phyloP scores from a whole-genome alignment of 305 asterid genomes.

The Fraxinus angustifolia region DNA sequence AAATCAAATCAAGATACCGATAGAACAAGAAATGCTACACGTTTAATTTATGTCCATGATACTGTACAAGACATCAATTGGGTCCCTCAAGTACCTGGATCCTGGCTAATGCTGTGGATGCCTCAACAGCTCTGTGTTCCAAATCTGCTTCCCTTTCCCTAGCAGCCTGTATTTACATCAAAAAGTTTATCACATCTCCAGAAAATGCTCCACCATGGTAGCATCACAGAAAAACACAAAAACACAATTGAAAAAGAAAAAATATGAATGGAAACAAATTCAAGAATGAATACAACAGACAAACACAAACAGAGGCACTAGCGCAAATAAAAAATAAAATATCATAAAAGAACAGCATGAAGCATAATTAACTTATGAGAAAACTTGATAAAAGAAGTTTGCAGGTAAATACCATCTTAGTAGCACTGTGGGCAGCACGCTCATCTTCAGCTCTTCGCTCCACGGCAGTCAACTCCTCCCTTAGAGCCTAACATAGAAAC shows the following conservation, averaged over 20 bases:
- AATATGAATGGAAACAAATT: neutral
- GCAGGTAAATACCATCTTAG: conserved; percentile 61
- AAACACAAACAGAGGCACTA: conserved; percentile 1
- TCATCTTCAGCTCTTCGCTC: conserved; percentile 99
- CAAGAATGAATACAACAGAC: neutral
- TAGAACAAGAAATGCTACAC: neutral
- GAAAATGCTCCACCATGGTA: conserved; percentile 1
- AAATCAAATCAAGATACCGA: conserved; percentile 13
- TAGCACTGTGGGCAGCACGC: conserved; percentile 84
- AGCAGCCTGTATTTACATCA: conserved; percentile 56
- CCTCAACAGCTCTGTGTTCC: conserved; percentile 93
- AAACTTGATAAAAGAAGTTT: conserved; percentile 6
- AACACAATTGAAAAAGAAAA: neutral
- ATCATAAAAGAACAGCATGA: neutral
- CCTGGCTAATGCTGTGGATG: conserved; percentile 89
- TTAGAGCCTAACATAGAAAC: conserved; percentile 61
- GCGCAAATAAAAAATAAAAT: neutral
- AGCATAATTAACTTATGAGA: neutral
- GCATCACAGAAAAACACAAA: neutral
- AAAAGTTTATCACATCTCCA: conserved; percentile 26
- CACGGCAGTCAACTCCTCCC: conserved; percentile 83
- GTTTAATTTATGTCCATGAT: neutral
- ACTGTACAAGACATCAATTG: conserved; percentile 1
- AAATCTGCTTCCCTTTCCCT: conserved; percentile 98
- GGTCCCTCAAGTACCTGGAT: conserved; percentile 63